Percentiles rank a stretch among this genome's conserved stretches.
phyloP scores from a whole-genome alignment of 108 stramenopile species.

The Skeletonema potamos region DNA sequence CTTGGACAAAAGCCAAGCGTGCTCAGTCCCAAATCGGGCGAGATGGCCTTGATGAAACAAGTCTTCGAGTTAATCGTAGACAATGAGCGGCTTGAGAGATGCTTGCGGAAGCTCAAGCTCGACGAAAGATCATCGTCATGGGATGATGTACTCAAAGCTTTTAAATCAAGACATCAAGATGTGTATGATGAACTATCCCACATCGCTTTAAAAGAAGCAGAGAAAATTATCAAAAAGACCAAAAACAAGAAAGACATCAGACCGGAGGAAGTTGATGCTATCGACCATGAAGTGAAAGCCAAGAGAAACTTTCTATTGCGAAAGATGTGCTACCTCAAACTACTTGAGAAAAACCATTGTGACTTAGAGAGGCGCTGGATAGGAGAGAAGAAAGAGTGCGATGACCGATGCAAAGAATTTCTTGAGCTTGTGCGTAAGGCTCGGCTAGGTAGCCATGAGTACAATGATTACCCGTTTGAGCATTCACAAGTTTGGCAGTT shows the following conservation, averaged over 20 bases:
- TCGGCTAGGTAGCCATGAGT: slow-evolving; percentile 6
- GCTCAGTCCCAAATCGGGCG: neutral
- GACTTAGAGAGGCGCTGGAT: slow-evolving; percentile 1
- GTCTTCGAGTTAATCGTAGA: slow-evolving; percentile 13
- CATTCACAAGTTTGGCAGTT: slow-evolving; percentile 9
- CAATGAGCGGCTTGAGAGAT: slow-evolving; percentile 9
- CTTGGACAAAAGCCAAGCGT: slow-evolving; percentile 7
- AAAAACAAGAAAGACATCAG: neutral
- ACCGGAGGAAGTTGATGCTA: slow-evolving; percentile 3
- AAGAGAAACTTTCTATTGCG: neutral
- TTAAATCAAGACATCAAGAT: neutral
- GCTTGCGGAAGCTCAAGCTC: neutral
- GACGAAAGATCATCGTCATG: neutral
- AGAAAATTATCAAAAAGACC: neutral
- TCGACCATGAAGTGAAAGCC: slow-evolving; percentile 1
- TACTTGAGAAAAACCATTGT: slow-evolving; percentile 1
- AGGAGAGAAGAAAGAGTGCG: neutral
- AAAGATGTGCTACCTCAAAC: neutral
- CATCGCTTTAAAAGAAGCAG: slow-evolving; percentile 2
- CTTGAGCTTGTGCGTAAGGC: slow-evolving; percentile 7
- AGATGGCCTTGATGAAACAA: slow-evolving; percentile 1
- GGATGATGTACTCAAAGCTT: slow-evolving; percentile 6
- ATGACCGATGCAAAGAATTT: neutral
- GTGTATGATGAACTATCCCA: neutral
- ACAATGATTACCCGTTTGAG: slow-evolving; percentile 14